A percentile compares a stretch with the other conserved stretches of the same genome.
Conservation (phyloP, 2,329 filamentous ascomycete genomes). For the Fusarium algeriense region DNA sequence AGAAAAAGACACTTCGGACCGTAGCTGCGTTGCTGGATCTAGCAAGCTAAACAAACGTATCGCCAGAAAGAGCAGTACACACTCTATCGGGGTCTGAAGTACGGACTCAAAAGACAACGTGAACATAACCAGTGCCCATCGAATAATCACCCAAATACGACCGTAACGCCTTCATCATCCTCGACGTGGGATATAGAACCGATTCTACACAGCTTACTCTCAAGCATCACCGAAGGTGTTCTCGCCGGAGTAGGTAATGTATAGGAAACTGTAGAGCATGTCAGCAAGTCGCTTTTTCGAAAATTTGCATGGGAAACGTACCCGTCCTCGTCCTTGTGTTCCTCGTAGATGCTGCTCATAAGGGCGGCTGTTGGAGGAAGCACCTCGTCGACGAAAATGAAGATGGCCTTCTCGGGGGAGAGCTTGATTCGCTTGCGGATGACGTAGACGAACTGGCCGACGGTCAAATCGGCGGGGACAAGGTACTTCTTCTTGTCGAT, state of each 20-base stretch:
- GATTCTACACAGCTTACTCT: slow-evolving; percentile 36
- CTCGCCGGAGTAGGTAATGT: slow-evolving; percentile 99
- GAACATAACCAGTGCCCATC: slow-evolving; percentile 46
- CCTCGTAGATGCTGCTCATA: slow-evolving; percentile 99
- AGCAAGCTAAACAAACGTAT: slow-evolving; percentile 19
- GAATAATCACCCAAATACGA: slow-evolving; percentile 48
- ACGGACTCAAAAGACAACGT: slow-evolving; percentile 41
- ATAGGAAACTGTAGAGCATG: slow-evolving; percentile 80
- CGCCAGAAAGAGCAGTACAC: slow-evolving; percentile 30
- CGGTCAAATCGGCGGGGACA: slow-evolving; percentile 95
- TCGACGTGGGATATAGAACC: slow-evolving; percentile 38
- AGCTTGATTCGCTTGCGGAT: slow-evolving; percentile 99
- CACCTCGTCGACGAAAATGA: slow-evolving; percentile 99
- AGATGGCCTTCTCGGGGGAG: slow-evolving; percentile 99
- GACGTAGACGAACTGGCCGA: slow-evolving; percentile 99
- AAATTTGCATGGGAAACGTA: slow-evolving; percentile 53
- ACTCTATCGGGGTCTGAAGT: slow-evolving; percentile 42
- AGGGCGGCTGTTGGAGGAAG: slow-evolving; percentile 95
- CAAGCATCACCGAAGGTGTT: slow-evolving; percentile 85
- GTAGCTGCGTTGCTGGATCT: background rate
- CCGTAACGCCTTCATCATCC: slow-evolving; percentile 55
- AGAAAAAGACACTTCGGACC: background rate
- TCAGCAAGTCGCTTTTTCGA: slow-evolving; percentile 29
- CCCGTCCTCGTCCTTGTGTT: slow-evolving; percentile 90
- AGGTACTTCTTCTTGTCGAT: slow-evolving; percentile 99